These are phyloP conservation scores for Cicer yamashitae DNA, from an alignment of 306 rosid species.

Conservation along the genomic window DNA sequence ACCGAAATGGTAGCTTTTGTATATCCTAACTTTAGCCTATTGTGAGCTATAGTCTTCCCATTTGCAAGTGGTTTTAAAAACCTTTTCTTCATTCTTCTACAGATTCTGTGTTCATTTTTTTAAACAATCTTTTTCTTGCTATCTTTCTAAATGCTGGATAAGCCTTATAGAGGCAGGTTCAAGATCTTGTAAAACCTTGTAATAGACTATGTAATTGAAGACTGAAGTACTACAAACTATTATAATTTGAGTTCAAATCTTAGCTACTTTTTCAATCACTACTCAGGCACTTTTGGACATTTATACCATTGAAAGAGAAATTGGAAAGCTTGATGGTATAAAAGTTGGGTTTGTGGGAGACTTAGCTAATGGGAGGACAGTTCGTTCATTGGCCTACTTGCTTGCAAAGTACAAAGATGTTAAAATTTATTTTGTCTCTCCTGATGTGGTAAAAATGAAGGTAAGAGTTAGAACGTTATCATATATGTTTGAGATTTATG, in stretches of 20 bases:
- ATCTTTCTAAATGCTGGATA: constrained; percentile 31
- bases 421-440: constrained; percentile 78
- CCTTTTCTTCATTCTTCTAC: constrained; percentile 17
- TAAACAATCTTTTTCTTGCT: neutral
- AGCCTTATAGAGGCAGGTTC: neutral
- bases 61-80: constrained; percentile 6
- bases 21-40: constrained; percentile 18
- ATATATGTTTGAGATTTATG: constrained; percentile 14
- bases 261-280: constrained; percentile 32
- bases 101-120: constrained; percentile 4
- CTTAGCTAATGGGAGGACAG: constrained; percentile 91
- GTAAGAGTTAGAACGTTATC: constrained; percentile 48
- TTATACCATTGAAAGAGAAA: constrained; percentile 79
- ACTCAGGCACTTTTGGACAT: constrained; percentile 85
- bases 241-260: constrained; percentile 26
- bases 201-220: neutral
- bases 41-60: constrained; percentile 16
- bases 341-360: constrained; percentile 89
- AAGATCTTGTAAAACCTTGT: constrained; percentile 26
- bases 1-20: neutral
- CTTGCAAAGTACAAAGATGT: constrained; percentile 79
- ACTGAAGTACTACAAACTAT: constrained; percentile 8
- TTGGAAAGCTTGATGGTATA: constrained; percentile 78
- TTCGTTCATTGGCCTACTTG: constrained; percentile 86
- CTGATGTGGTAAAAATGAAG: constrained; percentile 88